These are phyloP conservation scores for Rutstroemia sp. DNA, from an alignment of 2,329 filamentous ascomycete genomes.

Conservation along the genomic window DNA sequence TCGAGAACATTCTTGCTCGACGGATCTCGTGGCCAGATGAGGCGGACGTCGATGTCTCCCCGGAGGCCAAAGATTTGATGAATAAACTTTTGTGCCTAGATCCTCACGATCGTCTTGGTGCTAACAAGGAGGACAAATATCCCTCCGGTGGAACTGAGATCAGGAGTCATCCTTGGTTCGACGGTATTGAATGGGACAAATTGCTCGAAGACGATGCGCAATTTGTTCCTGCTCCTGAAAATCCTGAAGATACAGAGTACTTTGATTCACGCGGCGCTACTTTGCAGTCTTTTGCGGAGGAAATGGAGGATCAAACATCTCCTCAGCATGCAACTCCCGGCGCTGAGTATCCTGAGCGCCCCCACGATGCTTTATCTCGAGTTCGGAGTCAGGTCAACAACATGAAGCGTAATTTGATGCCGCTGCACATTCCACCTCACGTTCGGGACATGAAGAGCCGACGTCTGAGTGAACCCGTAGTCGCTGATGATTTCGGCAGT, in stretches of 20 bases:
- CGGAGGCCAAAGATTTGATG: slow-evolving; percentile 89
- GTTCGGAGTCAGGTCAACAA: slow-evolving; percentile 82
- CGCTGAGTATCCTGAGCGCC: slow-evolving; percentile 77
- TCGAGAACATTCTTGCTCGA: slow-evolving; percentile 88
- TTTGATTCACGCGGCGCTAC: slow-evolving; percentile 91
- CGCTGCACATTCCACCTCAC: slow-evolving; percentile 91
- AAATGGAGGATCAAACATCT: slow-evolving; percentile 82
- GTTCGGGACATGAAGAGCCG: slow-evolving; percentile 85
- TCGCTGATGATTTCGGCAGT: slow-evolving; percentile 86
- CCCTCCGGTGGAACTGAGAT: slow-evolving; percentile 85
- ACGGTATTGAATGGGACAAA: slow-evolving; percentile 79
- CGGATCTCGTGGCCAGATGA: slow-evolving; percentile 90
- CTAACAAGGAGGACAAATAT: slow-evolving; percentile 78
- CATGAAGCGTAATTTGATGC: slow-evolving; percentile 87
- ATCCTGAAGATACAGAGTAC: slow-evolving; percentile 96
- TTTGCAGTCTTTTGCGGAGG: slow-evolving; percentile 84
- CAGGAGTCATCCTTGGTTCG: slow-evolving; percentile 81
- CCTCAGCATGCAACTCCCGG: slow-evolving; percentile 63
- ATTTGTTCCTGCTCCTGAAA: slow-evolving; percentile 86
- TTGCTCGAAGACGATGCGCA: slow-evolving; percentile 92
- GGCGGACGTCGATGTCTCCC: slow-evolving; percentile 69
- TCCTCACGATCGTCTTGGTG: slow-evolving; percentile 72
- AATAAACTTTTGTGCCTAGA: slow-evolving; percentile 85
- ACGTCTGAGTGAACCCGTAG: slow-evolving; percentile 82
- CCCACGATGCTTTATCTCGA: slow-evolving; percentile 87